A percentile compares a stretch with the other conserved stretches of the same genome.
Evolutionary conservation across 164 flowering plant species (phyloP).

Genomic region (Vitis riparia): DNA sequence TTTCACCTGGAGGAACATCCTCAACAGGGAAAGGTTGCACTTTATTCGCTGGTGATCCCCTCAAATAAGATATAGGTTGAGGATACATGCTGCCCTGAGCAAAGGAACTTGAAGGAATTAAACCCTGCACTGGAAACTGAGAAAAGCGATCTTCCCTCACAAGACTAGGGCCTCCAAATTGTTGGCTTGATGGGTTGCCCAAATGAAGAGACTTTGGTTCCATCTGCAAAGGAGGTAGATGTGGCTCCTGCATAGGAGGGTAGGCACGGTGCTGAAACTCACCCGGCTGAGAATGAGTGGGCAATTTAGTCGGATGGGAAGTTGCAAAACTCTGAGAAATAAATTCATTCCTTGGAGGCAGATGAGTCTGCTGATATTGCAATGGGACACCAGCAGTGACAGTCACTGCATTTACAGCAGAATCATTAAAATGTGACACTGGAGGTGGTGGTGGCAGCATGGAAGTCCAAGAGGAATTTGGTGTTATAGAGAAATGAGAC

Average conservation of each 20-base stretch:
- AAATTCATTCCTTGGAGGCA: conserved; percentile 34
- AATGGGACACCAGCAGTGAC: conserved; percentile 22
- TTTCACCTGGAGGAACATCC: conserved; percentile 18
- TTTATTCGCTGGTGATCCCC: conserved; percentile 17
- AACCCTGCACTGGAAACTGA: conserved; percentile 29
- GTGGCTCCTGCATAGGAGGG: conserved; percentile 31
- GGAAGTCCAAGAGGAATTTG: conserved; percentile 36
- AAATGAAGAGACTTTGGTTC: conserved; percentile 21
- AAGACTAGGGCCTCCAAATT: conserved; percentile 25
- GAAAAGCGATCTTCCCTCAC: conserved; percentile 27
- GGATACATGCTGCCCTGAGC: conserved; percentile 18
- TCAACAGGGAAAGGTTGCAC: conserved; percentile 29
- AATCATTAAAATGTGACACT: conserved; percentile 21
- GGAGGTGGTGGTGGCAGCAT: conserved; percentile 42
- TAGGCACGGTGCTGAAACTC: conserved; percentile 27
- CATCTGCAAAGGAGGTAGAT: conserved; percentile 18
- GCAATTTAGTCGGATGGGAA: conserved; percentile 27
- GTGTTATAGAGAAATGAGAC: conserved; percentile 25
- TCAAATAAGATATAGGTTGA: conserved; percentile 19
- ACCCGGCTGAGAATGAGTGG: conserved; percentile 28
- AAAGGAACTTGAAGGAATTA: conserved; percentile 22
- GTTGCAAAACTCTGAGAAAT: conserved; percentile 24
- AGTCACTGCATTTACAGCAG: conserved; percentile 17
- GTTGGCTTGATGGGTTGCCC: conserved; percentile 23
- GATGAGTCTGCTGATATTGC: conserved; percentile 41